These are phyloP conservation scores for Monosporascus sp. DNA, from an alignment of 2,329 filamentous ascomycete species.

Conservation along the genomic window DNA sequence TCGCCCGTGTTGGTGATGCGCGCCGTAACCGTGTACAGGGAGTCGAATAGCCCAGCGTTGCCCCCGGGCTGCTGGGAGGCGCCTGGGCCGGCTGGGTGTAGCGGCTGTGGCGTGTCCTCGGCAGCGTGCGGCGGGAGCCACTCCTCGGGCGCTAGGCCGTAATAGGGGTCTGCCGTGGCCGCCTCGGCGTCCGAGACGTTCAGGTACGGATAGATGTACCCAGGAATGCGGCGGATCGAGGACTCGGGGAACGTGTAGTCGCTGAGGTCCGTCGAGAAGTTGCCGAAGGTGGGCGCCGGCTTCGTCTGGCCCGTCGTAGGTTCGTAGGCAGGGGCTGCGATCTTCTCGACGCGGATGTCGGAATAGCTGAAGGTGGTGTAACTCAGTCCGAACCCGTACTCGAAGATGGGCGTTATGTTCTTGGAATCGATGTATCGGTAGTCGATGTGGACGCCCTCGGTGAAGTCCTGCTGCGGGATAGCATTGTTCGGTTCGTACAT, in stretches of 20 bases:
- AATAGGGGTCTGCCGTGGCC: conserved; percentile 54
- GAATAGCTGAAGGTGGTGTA: conserved; percentile 77
- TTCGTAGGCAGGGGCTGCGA: conserved; percentile 45
- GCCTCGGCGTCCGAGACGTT: conserved; percentile 53
- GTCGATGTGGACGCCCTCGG: conserved; percentile 77
- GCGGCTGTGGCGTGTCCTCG: conserved; percentile 53
- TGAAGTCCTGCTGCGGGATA: conserved; percentile 68
- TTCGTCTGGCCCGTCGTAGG: conserved; percentile 59
- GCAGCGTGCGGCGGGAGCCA: conserved; percentile 57
- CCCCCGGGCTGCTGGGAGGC: conserved; percentile 52
- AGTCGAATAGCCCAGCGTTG: conserved; percentile 61
- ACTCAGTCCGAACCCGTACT: conserved; percentile 75
- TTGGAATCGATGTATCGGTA: conserved; percentile 68
- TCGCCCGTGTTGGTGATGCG: conserved; percentile 68
- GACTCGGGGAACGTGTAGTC: conserved; percentile 65
- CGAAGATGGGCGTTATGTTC: conserved; percentile 65
- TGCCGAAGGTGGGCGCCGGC: conserved; percentile 58
- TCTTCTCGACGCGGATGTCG: conserved; percentile 54
- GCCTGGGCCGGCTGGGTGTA: conserved; percentile 35
- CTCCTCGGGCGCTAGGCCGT: conserved; percentile 51
- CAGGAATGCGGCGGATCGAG: conserved; percentile 43
- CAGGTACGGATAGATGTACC: conserved; percentile 68
- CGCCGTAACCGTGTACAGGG: conserved; percentile 62
- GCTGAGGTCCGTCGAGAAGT: conserved; percentile 53
- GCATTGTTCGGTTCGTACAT: conserved; percentile 66